Conservation (phyloP, 352 stramenopile species). For the Pythium volutum region DNA sequence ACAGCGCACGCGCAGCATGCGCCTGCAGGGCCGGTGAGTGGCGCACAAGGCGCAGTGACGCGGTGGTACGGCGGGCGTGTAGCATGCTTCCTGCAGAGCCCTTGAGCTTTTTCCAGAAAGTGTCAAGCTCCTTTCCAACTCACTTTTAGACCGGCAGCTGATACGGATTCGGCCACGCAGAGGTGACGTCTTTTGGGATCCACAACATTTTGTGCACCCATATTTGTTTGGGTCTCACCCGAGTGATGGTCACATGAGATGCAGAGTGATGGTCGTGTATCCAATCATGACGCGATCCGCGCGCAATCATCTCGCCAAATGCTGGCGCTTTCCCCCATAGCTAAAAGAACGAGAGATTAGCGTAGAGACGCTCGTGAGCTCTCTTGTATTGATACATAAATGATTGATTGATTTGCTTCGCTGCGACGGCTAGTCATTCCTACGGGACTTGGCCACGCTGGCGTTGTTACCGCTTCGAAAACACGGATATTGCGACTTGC, state of each 20-base stretch:
- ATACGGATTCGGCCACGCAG: too few relatives aligned
- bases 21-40: not conserved
- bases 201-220: too few relatives aligned
- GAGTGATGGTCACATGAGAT: slow-evolving; percentile 17
- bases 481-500: not conserved
- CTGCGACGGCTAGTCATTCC: not conserved
- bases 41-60: not conserved
- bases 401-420: not conserved
- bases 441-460: not conserved
- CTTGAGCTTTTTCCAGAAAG: not conserved
- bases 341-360: too few relatives aligned
- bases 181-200: too few relatives aligned
- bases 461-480: not conserved
- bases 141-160: too few relatives aligned
- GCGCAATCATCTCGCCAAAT: not conserved
- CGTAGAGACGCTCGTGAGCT: not conserved
- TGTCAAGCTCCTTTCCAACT: not conserved
- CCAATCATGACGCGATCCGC: slow-evolving; percentile 7
- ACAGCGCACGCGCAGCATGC: slow-evolving; percentile 1
- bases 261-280: slow-evolving; percentile 13
- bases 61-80: not conserved
- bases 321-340: not conserved
- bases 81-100: slow-evolving; percentile 3
- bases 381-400: slow-evolving; percentile 12
- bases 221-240: not conserved